These are phyloP conservation scores for Salix caprea DNA, from an alignment of 345 rosid genomes.

Conservation along the genomic window DNA sequence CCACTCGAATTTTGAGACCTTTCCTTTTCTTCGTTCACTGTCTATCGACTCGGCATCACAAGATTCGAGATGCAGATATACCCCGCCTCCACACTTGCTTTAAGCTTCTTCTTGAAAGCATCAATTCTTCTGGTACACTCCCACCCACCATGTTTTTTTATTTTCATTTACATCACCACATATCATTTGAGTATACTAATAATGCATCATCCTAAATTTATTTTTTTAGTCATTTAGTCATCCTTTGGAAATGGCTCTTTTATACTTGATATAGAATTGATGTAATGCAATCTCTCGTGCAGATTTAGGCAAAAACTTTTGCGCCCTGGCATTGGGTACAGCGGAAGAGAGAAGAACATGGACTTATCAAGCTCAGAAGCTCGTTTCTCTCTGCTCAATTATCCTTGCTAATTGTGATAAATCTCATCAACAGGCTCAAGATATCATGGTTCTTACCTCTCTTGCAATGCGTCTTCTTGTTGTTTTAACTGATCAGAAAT, in stretches of 20 bases:
- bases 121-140: slow-evolving; percentile 57
- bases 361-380: slow-evolving; percentile 59
- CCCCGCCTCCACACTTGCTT: slow-evolving; percentile 62
- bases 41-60: slow-evolving; percentile 41
- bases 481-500: slow-evolving; percentile 66
- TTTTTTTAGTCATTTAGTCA: too few species aligned
- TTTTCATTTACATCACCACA: too few species aligned
- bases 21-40: slow-evolving; percentile 57
- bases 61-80: slow-evolving; percentile 43
- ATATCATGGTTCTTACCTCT: slow-evolving; percentile 47
- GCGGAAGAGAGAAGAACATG: slow-evolving; percentile 65
- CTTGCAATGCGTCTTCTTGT: slow-evolving; percentile 63
- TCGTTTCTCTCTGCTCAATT: slow-evolving; percentile 63
- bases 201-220: too few species aligned
- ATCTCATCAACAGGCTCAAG: slow-evolving; percentile 34
- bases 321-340: slow-evolving; percentile 54
- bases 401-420: slow-evolving; percentile 50
- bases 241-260: background rate
- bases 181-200: too few species aligned
- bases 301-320: slow-evolving; percentile 69
- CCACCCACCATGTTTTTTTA: too few species aligned
- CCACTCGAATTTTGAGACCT: slow-evolving; percentile 60
- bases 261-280: background rate
- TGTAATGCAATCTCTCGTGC: slow-evolving; percentile 17
- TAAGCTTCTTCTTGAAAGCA: slow-evolving; percentile 66